Percentiles rank a stretch among this genome's conserved stretches.
Evolutionary conservation across 2,329 filamentous ascomycete genomes (phyloP).

Genomic region (Microascus cirrosus): DNA sequence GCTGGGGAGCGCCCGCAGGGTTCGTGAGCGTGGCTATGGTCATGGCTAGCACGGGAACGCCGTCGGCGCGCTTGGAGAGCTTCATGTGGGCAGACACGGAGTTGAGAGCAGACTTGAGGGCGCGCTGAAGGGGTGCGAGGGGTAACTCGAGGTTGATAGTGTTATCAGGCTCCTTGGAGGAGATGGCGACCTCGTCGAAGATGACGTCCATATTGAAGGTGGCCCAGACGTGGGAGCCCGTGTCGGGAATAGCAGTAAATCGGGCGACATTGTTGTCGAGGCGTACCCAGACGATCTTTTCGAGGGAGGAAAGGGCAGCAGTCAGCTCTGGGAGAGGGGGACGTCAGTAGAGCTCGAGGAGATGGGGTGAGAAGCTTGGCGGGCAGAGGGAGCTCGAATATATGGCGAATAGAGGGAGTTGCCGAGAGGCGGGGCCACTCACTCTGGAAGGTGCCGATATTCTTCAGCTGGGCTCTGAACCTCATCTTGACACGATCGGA

Average conservation of each 20-base stretch:
- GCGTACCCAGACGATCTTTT: conserved; percentile 83
- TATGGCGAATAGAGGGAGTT: background rate
- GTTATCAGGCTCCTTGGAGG: conserved; percentile 72
- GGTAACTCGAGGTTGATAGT: conserved; percentile 95
- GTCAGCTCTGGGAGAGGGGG: conserved; percentile 40
- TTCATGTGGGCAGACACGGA: conserved; percentile 75
- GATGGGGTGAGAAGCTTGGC: background rate
- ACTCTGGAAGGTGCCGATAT: conserved; percentile 58
- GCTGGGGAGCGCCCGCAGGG: conserved; percentile 13
- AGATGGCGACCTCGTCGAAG: conserved; percentile 74
- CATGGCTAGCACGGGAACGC: conserved; percentile 74
- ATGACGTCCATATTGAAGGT: conserved; percentile 65
- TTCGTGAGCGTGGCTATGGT: conserved; percentile 74
- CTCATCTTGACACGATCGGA: conserved; percentile 31
- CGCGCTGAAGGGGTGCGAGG: conserved; percentile 75
- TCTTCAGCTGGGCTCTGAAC: conserved; percentile 55
- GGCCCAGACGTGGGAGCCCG: conserved; percentile 93
- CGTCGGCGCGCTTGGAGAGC: conserved; percentile 77
- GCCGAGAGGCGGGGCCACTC: no score
- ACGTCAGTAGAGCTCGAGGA: background rate
- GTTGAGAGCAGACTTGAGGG: conserved; percentile 78
- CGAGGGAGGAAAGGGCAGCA: conserved; percentile 52
- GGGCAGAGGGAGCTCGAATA: background rate
- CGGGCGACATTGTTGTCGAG: conserved; percentile 79
- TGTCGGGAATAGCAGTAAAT: conserved; percentile 91